Percentiles rank a stretch among this genome's conserved stretches.
Evolutionary conservation across 768 basidiomycete genomes (phyloP).

Genomic region (Pleurotus cornucopiae): DNA sequence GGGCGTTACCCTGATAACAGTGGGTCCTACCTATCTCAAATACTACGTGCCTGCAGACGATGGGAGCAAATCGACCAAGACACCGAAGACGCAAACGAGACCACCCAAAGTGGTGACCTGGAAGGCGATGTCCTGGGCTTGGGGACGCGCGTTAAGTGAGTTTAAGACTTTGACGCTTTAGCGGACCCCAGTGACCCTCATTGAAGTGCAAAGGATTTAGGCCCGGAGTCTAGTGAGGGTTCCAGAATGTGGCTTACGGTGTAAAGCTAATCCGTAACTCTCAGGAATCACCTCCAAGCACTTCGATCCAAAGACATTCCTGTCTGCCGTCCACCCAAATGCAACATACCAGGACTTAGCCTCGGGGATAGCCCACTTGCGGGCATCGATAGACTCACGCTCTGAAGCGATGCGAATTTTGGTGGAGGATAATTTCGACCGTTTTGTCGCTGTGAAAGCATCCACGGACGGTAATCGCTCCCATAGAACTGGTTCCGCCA

Average conservation of each 20-base stretch:
- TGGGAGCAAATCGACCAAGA: conserved; percentile 94
- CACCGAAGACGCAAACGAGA: conserved; percentile 63
- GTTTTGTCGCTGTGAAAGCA: conserved; percentile 96
- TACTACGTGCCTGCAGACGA: conserved; percentile 38
- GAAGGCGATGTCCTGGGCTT: conserved; percentile 81
- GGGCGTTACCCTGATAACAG: conserved; percentile 17
- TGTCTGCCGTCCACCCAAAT: conserved; percentile 89
- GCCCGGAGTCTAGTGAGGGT: conserved; percentile 72
- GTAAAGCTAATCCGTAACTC: not conserved
- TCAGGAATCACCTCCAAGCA: conserved; percentile 90
- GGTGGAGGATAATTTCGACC: conserved; percentile 97
- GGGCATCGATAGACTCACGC: conserved; percentile 79
- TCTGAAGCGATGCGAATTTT: conserved; percentile 93
- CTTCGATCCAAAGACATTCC: conserved; percentile 93
- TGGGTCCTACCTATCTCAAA: not conserved
- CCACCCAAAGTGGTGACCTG: conserved; percentile 50
- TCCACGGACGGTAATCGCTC: conserved; percentile 80
- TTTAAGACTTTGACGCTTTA: conserved; percentile 10
- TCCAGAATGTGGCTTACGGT: conserved; percentile 7
- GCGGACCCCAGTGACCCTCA: conserved; percentile 2
- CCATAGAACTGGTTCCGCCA: conserved; percentile 6
- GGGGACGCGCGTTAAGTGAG: conserved; percentile 59
- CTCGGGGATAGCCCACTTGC: conserved; percentile 68
- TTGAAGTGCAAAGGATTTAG: conserved; percentile 59
- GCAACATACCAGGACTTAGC: conserved; percentile 92